Evolutionary conservation across 495 filamentous ascomycete genomes (phyloP).

Genomic region (Xylaria nigripes): DNA sequence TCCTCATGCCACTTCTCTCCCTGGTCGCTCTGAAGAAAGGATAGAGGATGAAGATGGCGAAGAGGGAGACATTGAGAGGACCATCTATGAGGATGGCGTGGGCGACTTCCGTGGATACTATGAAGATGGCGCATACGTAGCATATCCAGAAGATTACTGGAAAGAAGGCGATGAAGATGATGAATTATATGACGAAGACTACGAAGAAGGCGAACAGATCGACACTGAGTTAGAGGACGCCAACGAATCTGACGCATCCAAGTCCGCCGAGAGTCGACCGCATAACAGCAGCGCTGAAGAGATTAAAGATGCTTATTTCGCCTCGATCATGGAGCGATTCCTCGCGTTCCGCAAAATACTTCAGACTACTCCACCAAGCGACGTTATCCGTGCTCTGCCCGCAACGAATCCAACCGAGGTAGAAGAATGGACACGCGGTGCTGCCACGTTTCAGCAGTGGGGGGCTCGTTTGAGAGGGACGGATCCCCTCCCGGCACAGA

Average conservation of each 20-base stretch:
- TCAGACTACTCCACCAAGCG: conserved; percentile 43
- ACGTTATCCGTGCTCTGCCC: conserved; percentile 44
- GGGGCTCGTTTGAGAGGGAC: conserved; percentile 40
- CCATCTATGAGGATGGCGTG: conserved; percentile 34
- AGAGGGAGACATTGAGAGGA: conserved; percentile 28
- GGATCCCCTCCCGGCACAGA: conserved; percentile 57
- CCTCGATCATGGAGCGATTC: conserved; percentile 54
- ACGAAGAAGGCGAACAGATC: conserved; percentile 12
- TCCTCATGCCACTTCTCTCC: conserved; percentile 18
- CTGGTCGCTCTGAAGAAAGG: conserved; percentile 5
- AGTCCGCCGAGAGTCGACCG: conserved; percentile 26
- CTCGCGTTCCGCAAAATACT: conserved; percentile 50
- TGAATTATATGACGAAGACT: conserved; percentile 12
- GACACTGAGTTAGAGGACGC: conserved; percentile 9
- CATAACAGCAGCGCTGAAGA: conserved; percentile 30
- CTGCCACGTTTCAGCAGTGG: conserved; percentile 42
- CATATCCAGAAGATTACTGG: conserved; percentile 33
- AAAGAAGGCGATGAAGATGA: conserved; percentile 14
- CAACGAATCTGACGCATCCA: conserved; percentile 13
- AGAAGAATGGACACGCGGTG: conserved; percentile 34
- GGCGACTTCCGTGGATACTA: conserved; percentile 54
- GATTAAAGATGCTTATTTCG: conserved; percentile 50
- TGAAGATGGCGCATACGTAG: conserved; percentile 63
- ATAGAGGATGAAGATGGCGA: conserved; percentile 19
- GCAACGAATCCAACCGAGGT: conserved; percentile 50